A percentile compares a stretch with the other conserved stretches of the same genome.
Evolutionary conservation across 257 asterid species (phyloP).

Genomic region (Catharanthus roseus): DNA sequence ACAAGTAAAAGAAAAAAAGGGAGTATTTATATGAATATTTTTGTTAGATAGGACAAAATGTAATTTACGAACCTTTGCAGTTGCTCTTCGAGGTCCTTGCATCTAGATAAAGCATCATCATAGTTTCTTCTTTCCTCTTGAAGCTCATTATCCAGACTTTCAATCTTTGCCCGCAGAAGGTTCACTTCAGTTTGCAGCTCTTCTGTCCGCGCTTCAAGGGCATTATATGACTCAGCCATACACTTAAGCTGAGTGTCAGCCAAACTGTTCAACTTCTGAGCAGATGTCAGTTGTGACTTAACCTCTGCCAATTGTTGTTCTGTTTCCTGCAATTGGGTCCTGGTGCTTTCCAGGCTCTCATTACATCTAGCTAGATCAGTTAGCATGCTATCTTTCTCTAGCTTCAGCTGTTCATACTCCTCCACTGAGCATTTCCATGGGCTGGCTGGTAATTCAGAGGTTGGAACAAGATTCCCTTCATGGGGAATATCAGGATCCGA

Average conservation of each 20-base stretch:
- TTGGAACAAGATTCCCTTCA: constrained; percentile 73
- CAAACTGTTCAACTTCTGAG: constrained; percentile 72
- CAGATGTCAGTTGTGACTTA: constrained; percentile 68
- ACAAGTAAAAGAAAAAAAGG: too few relatives aligned
- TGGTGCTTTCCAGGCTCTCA: constrained; percentile 57
- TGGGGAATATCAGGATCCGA: constrained; percentile 76
- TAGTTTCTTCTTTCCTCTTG: constrained; percentile 62
- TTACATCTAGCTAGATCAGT: constrained; percentile 53
- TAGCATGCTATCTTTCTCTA: constrained; percentile 61
- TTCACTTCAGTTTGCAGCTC: constrained; percentile 64
- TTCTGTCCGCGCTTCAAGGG: constrained; percentile 73
- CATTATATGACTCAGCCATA: constrained; percentile 90
- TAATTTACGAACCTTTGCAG: constrained; percentile 48
- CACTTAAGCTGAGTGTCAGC: constrained; percentile 96
- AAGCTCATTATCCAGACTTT: constrained; percentile 56
- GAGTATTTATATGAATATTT: neutral
- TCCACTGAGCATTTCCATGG: constrained; percentile 77
- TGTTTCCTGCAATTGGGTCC: constrained; percentile 58
- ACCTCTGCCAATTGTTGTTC: constrained; percentile 73
- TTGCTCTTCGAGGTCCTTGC: constrained; percentile 70
- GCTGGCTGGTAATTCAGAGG: constrained; percentile 55
- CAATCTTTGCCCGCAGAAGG: constrained; percentile 51
- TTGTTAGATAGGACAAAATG: neutral
- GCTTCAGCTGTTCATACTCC: constrained; percentile 77
- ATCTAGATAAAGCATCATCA: constrained; percentile 47